Percentiles rank a stretch among this genome's conserved stretches.
Conservation (phyloP, 2,329 filamentous ascomycete species). For the Fonsecaea nubica region DNA sequence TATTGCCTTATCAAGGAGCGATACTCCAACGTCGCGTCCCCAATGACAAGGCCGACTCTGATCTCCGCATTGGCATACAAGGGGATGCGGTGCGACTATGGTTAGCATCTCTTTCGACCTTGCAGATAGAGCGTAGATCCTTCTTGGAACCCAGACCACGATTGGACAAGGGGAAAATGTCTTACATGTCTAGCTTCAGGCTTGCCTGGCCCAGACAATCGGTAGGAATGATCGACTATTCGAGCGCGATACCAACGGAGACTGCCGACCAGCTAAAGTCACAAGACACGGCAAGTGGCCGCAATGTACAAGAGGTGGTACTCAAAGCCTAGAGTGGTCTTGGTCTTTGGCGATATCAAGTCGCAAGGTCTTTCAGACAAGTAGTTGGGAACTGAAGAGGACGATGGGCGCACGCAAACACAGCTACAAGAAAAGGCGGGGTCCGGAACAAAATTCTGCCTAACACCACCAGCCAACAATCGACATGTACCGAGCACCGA, state of each 20-base stretch:
- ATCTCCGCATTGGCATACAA: slow-evolving; percentile 14
- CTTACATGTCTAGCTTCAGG: slow-evolving; percentile 12
- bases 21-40: background rate
- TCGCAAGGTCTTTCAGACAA: background rate
- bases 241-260: background rate
- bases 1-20: background rate
- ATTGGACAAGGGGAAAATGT: background rate
- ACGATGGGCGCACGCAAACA: background rate
- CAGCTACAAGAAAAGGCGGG: background rate
- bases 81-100: background rate
- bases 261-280: background rate
- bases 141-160: background rate
- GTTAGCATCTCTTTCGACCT: background rate
- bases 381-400: background rate
- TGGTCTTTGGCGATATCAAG: background rate
- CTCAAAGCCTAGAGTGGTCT: background rate
- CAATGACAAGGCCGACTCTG: slow-evolving; percentile 9
- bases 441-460: background rate
- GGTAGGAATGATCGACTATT: slow-evolving; percentile 3
- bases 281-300: slow-evolving; percentile 10
- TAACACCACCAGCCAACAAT: background rate
- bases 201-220: background rate
- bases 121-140: slow-evolving; percentile 10
- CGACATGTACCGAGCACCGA: background rate
- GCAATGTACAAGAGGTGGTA: background rate